These are phyloP conservation scores for Apiotrichum akiyoshidainum DNA, from an alignment of 1,284 basidiomycete genomes.

Conservation along the genomic window DNA sequence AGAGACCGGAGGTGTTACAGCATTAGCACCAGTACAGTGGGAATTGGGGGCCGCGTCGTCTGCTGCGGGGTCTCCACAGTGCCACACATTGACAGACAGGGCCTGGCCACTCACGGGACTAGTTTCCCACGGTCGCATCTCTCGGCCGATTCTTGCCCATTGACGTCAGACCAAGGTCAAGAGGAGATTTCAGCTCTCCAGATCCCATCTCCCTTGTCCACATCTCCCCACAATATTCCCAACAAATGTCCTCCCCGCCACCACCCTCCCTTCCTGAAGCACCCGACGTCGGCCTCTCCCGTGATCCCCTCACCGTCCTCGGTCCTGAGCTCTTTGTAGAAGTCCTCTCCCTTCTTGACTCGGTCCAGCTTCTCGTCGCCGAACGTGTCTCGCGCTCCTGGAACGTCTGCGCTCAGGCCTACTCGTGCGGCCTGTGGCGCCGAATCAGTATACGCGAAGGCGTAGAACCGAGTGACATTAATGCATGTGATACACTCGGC, in stretches of 20 bases:
- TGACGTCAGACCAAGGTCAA: too few relatives aligned
- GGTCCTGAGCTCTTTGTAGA: conserved; percentile 39
- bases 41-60: too few relatives aligned
- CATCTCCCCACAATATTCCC: too few relatives aligned
- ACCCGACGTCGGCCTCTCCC: background rate
- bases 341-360: conserved; percentile 31
- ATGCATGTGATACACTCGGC: conserved; percentile 8
- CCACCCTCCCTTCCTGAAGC: background rate
- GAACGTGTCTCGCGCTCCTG: conserved; percentile 28
- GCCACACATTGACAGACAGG: too few relatives aligned
- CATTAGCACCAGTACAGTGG: too few relatives aligned
- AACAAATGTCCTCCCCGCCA: background rate
- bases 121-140: too few relatives aligned
- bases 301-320: conserved; percentile 36
- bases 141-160: too few relatives aligned
- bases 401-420: conserved; percentile 18
- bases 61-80: too few relatives aligned
- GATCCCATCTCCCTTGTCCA: background rate
- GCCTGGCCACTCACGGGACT: too few relatives aligned
- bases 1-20: too few relatives aligned
- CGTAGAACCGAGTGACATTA: conserved; percentile 21
- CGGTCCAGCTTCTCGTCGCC: conserved; percentile 22
- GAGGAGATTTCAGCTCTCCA: too few relatives aligned
- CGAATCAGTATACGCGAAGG: conserved; percentile 17
- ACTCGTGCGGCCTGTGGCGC: conserved; percentile 29